Conservation (phyloP, 306 rosid species). For the Medicago ruthenica region DNA sequence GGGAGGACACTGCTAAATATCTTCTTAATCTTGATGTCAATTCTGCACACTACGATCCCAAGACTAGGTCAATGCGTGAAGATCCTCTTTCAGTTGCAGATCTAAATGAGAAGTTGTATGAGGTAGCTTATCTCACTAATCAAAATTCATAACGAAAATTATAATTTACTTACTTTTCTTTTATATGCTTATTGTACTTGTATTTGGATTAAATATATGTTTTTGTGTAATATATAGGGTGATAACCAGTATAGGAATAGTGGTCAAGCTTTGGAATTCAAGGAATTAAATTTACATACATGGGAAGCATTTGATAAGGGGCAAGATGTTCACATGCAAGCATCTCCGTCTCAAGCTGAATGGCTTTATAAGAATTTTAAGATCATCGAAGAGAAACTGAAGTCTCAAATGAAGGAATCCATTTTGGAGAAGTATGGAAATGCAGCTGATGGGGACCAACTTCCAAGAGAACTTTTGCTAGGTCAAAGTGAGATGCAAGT, state of each 20-base stretch:
- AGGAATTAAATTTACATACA: slow-evolving; percentile 42
- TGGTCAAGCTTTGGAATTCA: slow-evolving; percentile 45
- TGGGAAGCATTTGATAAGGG: slow-evolving; percentile 50
- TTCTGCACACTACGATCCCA: slow-evolving; percentile 44
- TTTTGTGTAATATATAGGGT: slow-evolving; percentile 35
- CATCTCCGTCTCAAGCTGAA: slow-evolving; percentile 67
- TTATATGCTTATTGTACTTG: neutral
- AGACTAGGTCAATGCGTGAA: slow-evolving; percentile 72
- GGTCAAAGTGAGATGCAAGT: slow-evolving; percentile 70
- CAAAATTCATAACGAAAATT: neutral
- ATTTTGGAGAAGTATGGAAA: slow-evolving; percentile 44
- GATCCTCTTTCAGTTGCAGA: slow-evolving; percentile 80
- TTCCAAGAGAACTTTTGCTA: slow-evolving; percentile 63
- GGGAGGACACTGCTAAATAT: slow-evolving; percentile 46
- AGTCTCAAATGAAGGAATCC: slow-evolving; percentile 61
- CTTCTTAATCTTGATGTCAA: slow-evolving; percentile 45
- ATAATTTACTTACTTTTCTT: too few species aligned
- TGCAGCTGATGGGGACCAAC: slow-evolving; percentile 40
- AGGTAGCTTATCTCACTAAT: slow-evolving; percentile 36
- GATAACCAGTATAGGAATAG: slow-evolving; percentile 59
- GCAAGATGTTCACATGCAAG: slow-evolving; percentile 71
- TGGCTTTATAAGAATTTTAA: slow-evolving; percentile 55
- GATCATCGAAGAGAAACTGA: slow-evolving; percentile 58
- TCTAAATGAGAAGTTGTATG: slow-evolving; percentile 70
- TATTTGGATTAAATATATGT: neutral